Base-by-base conservation (phyloP, 208 protist species). In the Crithidia fasciculata region DNA sequence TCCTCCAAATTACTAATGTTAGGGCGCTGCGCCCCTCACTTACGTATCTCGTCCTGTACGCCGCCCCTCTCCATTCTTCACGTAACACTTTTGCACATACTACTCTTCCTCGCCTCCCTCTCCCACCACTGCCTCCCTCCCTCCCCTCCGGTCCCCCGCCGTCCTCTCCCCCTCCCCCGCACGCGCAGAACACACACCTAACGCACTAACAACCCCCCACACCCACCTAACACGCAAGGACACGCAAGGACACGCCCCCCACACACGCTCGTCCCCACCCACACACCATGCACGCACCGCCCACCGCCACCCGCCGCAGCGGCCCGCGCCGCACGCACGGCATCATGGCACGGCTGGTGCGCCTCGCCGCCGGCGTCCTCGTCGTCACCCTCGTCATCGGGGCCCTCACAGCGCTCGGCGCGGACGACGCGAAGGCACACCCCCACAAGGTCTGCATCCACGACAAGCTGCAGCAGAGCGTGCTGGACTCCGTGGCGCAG, bases 281-380 rank as follows among this genome's bases (percentile, higher is more conserved):
- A 8, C 19, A 16, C 54, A 8, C 54, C 54, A 58, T 58, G 54
- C 28, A 10, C 50, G 7, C 50, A 19, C 50, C 54, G 7, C 19
- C 19, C 54, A 9, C 5, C 54, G 7, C 19, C 54, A 58, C 19
- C 19, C 5, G 54, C 54, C 28, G 19, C 54, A 39, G 54, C 54
- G 4, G 7, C 19, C 54, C 54, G 37, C 88, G 80, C 59, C 37
- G 54, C 3, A 54, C 8, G 13, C 16, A n/a, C 18, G 15, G 43
- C 19, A 74, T 78, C 47, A 28, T 69, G 16, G 8, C 37, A 36
- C 61, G 39, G 49, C 56, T 76, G 57, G 28, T 53, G n/a, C 66
- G 66, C 54, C 16, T 88, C 28, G 76, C 85, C 41, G 72, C 76
- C 10, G 89, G 81, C 72, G 50, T 39, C 52, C 44, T 37, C 12